Percentiles rank a stretch among this genome's conserved stretches.
These are phyloP conservation scores for Albophoma yamanashiensis DNA, from an alignment of 2,329 filamentous ascomycete genomes.

Conservation along the genomic window DNA sequence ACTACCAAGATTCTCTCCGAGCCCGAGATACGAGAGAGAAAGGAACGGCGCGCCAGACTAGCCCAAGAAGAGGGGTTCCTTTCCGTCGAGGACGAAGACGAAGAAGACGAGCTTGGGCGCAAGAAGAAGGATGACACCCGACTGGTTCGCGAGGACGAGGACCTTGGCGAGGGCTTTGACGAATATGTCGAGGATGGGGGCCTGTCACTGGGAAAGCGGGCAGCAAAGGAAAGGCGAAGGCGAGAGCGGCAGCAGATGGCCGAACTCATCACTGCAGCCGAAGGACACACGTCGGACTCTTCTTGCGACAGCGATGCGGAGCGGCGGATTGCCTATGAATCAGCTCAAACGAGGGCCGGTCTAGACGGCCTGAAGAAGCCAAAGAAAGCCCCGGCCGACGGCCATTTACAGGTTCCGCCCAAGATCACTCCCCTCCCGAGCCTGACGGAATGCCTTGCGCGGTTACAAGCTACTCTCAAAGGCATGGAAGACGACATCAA, in stretches of 20 bases:
- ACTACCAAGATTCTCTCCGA: constrained; percentile 60
- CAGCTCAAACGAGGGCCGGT: constrained; percentile 76
- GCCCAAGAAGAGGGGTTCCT: constrained; percentile 60
- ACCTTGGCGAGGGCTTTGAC: constrained; percentile 88
- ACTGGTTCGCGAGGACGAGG: constrained; percentile 77
- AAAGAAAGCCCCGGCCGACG: constrained; percentile 20
- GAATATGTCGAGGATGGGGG: constrained; percentile 80
- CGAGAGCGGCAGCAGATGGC: constrained; percentile 69
- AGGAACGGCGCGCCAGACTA: constrained; percentile 73
- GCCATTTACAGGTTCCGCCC: constrained; percentile 49
- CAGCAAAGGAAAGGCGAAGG: constrained; percentile 59
- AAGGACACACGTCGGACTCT: constrained; percentile 51
- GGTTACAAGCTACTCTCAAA: constrained; percentile 50
- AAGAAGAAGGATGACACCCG: constrained; percentile 61
- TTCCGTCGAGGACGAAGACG: constrained; percentile 50
- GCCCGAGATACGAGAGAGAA: constrained; percentile 81
- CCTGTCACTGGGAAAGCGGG: constrained; percentile 67
- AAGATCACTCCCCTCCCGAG: constrained; percentile 71
- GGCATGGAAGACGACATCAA: constrained; percentile 54
- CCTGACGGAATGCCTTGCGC: constrained; percentile 54
- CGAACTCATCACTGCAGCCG: constrained; percentile 70
- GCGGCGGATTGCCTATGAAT: constrained; percentile 73
- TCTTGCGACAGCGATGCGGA: constrained; percentile 61
- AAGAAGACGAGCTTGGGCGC: constrained; percentile 19
- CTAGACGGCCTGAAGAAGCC: constrained; percentile 58